A percentile compares a stretch with the other conserved stretches of the same genome.
Conservation (phyloP, 495 filamentous ascomycete species). For the Talaromyces proteolyticus region DNA sequence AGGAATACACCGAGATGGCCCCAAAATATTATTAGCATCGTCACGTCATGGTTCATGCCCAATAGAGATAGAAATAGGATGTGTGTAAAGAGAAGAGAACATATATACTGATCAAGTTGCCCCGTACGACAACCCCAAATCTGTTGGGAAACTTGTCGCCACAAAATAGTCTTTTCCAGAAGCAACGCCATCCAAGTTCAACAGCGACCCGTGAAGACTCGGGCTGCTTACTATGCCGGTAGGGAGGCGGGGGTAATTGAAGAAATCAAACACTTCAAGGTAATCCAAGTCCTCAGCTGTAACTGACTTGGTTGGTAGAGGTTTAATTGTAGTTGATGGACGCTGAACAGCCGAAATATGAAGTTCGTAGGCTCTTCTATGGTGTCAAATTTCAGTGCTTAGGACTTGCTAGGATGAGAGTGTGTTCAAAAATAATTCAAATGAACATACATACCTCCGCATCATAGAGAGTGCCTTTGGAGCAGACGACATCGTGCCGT, state of each 20-base stretch:
- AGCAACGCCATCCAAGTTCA: neutral
- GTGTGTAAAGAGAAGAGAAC: no score
- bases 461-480: conserved; percentile 71
- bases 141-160: no score
- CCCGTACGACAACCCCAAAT: neutral
- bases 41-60: neutral
- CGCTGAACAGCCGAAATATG: conserved; percentile 16
- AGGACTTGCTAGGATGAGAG: conserved; percentile 19
- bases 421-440: neutral
- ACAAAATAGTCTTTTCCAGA: neutral
- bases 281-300: conserved; percentile 66
- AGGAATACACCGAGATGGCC: neutral
- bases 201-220: neutral
- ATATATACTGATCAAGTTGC: neutral
- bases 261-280: conserved; percentile 73
- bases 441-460: conserved; percentile 35
- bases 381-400: conserved; percentile 58
- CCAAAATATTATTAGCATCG: neutral
- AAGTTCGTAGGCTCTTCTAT: conserved; percentile 1
- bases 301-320: conserved; percentile 37
- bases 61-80: neutral
- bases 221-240: neutral
- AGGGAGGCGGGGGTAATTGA: conserved; percentile 65
- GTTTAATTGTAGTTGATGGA: conserved; percentile 25
- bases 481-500: conserved; percentile 57